Evolutionary conservation across 306 rosid species (phyloP).

Genomic region (Herpetospermum pedunculosum): DNA sequence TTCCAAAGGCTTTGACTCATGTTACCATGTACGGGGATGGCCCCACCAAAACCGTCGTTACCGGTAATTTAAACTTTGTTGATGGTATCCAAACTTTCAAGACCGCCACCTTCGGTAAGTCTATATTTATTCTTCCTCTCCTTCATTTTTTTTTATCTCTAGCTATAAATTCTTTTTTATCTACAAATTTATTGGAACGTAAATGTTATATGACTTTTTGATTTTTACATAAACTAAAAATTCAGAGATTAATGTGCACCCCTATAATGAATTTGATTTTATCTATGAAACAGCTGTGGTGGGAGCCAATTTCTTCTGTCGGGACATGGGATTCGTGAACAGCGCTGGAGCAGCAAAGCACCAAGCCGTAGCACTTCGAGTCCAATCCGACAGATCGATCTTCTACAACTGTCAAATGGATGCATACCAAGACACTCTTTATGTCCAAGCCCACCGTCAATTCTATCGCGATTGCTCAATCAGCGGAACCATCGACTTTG

Average conservation of each 20-base stretch:
- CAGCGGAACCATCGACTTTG: constrained; percentile 21
- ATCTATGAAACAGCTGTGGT: constrained; percentile 22
- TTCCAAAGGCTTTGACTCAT: constrained; percentile 9
- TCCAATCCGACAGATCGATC: constrained; percentile 13
- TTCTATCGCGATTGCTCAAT: constrained; percentile 18
- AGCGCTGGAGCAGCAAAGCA: constrained; percentile 15
- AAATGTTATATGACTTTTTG: too few relatives aligned
- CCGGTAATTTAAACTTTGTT: constrained; percentile 10
- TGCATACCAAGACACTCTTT: constrained; percentile 23
- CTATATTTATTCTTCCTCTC: too few relatives aligned
- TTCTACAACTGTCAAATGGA: constrained; percentile 21
- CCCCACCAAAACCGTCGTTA: constrained; percentile 29
- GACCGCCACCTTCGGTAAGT: constrained; percentile 39
- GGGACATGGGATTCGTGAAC: constrained; percentile 26
- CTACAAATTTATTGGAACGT: too few relatives aligned
- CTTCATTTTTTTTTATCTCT: too few relatives aligned
- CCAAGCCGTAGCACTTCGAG: constrained; percentile 21
- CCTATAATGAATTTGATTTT: neutral
- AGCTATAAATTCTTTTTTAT: too few relatives aligned
- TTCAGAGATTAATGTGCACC: too few relatives aligned
- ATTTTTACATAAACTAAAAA: too few relatives aligned
- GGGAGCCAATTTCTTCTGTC: constrained; percentile 29
- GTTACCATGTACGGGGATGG: constrained; percentile 42
- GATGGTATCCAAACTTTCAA: constrained; percentile 32
- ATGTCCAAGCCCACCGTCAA: constrained; percentile 19